Percentiles rank a stretch among this genome's conserved stretches.
These are phyloP conservation scores for Sphaerulina vaccinii DNA, from an alignment of 2,329 filamentous ascomycete species.

Conservation along the genomic window DNA sequence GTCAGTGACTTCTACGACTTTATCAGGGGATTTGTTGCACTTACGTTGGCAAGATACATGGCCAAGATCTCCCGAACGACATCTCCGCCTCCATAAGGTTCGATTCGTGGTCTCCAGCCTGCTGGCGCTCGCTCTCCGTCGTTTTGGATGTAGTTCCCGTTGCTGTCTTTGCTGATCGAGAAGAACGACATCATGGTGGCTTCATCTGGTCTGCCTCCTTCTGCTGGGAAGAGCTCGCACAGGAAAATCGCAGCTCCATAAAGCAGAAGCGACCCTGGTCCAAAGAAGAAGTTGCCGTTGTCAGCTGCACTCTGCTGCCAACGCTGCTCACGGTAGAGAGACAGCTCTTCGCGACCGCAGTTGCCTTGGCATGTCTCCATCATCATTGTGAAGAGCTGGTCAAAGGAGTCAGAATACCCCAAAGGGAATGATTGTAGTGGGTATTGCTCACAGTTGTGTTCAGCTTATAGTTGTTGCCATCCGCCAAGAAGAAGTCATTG, in stretches of 20 bases:
- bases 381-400: constrained; percentile 43
- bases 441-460: too few species aligned
- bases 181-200: constrained; percentile 43
- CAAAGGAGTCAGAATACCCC: too few species aligned
- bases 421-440: too few species aligned
- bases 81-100: constrained; percentile 39
- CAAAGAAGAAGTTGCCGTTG: constrained; percentile 47
- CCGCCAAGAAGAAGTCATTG: constrained; percentile 39
- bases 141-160: constrained; percentile 43
- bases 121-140: constrained; percentile 41
- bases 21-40: background rate
- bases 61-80: constrained; percentile 42
- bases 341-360: constrained; percentile 35
- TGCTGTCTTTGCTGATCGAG: constrained; percentile 37
- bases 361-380: constrained; percentile 36
- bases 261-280: constrained; percentile 41
- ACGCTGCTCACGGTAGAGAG: constrained; percentile 40
- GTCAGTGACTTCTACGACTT: background rate
- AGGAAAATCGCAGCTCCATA: constrained; percentile 47
- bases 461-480: constrained; percentile 42
- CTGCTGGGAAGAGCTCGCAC: constrained; percentile 43
- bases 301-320: constrained; percentile 41
- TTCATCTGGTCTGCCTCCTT: constrained; percentile 35
- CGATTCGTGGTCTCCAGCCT: constrained; percentile 33
- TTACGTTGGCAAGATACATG: constrained; percentile 37